Evolutionary conservation across 2,329 filamentous ascomycete genomes (phyloP).

Genomic region (Clonostachys solani): DNA sequence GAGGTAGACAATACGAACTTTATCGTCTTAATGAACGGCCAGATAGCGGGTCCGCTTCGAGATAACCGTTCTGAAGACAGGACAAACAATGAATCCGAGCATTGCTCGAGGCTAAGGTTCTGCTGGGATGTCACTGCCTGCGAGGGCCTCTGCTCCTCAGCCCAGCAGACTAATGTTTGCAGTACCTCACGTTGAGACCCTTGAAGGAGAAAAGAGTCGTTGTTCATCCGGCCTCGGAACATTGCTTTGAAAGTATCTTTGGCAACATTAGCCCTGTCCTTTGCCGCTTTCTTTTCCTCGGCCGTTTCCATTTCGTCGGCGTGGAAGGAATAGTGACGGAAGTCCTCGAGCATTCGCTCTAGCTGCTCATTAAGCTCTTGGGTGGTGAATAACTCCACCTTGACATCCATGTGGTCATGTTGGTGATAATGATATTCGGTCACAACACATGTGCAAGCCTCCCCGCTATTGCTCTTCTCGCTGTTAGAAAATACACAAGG

Average conservation of each 20-base stretch:
- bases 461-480: constrained; percentile 33
- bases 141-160: constrained; percentile 4
- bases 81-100: constrained; percentile 22
- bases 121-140: constrained; percentile 1
- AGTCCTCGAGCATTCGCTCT: constrained; percentile 24
- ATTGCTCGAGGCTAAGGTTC: constrained; percentile 13
- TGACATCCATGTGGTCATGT: constrained; percentile 19
- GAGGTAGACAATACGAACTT: constrained; percentile 18
- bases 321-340: constrained; percentile 23
- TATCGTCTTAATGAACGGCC: constrained; percentile 40
- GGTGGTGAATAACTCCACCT: constrained; percentile 23
- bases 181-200: constrained; percentile 7
- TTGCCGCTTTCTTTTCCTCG: constrained; percentile 12
- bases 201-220: constrained; percentile 12
- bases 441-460: constrained; percentile 41
- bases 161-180: constrained; percentile 13
- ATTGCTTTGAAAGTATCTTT: constrained; percentile 28
- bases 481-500: neutral
- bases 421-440: constrained; percentile 39
- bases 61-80: constrained; percentile 28
- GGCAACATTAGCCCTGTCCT: constrained; percentile 24
- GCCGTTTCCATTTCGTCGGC: constrained; percentile 12
- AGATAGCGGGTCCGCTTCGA: constrained; percentile 15
- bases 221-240: constrained; percentile 17
- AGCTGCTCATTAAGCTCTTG: constrained; percentile 26